A percentile compares a stretch with the other conserved stretches of the same genome.
phyloP scores from a whole-genome alignment of 306 rosid species.

The Cotoneaster glaucophyllus region DNA sequence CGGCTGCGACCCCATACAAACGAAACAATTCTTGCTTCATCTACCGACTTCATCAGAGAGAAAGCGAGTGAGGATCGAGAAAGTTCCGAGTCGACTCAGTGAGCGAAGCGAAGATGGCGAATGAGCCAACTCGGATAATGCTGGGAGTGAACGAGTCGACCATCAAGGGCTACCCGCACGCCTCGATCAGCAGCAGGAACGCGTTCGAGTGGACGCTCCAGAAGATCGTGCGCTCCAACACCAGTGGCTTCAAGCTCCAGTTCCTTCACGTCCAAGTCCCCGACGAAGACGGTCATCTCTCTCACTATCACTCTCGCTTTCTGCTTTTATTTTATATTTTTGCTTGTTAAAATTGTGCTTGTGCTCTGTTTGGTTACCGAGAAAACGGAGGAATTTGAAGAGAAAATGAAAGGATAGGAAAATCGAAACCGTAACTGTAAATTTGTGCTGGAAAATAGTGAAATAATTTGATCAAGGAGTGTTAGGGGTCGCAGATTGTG shows the following conservation, averaged over 20 bases:
- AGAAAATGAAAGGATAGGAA: not conserved
- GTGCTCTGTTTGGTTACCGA: slow-evolving; percentile 16
- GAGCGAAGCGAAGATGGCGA: slow-evolving; percentile 19
- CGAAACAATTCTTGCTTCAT: too few species aligned
- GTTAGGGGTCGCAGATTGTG: not conserved
- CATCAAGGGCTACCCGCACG: slow-evolving; percentile 74
- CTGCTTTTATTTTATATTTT: not conserved
- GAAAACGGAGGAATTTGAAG: slow-evolving; percentile 1
- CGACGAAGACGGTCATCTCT: slow-evolving; percentile 74
- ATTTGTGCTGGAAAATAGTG: not conserved
- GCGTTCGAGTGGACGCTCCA: slow-evolving; percentile 85
- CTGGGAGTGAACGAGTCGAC: slow-evolving; percentile 87
- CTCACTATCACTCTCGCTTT: slow-evolving; percentile 17
- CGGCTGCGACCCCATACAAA: not conserved
- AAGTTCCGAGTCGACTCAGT: slow-evolving; percentile 10
- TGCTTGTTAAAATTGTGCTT: not conserved
- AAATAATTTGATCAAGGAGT: not conserved
- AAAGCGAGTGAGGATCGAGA: not conserved
- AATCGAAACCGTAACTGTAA: not conserved
- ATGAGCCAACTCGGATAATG: slow-evolving; percentile 61
- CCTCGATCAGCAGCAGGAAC: slow-evolving; percentile 83
- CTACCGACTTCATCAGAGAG: not conserved
- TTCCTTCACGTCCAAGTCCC: slow-evolving; percentile 88
- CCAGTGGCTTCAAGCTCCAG: slow-evolving; percentile 56
- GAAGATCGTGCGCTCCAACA: slow-evolving; percentile 72